Evolutionary conservation across 2,329 filamentous ascomycete genomes (phyloP).

Genomic region (Dothiorella sarmentorum): DNA sequence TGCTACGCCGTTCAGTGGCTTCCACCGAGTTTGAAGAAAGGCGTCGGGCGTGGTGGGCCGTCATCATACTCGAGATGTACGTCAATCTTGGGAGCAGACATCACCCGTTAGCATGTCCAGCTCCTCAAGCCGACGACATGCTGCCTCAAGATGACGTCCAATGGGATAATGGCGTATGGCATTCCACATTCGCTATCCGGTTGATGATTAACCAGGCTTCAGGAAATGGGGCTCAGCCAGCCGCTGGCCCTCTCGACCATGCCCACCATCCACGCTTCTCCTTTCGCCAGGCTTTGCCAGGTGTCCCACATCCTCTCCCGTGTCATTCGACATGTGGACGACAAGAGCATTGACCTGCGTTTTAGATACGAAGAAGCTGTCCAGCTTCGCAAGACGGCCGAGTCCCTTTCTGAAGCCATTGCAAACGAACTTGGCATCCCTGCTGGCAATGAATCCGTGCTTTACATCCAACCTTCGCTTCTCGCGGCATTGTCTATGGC

Average conservation of each 20-base stretch:
- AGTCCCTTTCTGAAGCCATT: neutral
- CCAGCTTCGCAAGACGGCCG: neutral
- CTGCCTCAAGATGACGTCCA: neutral
- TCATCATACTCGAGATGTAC: neutral
- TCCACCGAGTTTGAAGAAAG: neutral
- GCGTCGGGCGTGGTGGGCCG: neutral
- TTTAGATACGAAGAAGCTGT: neutral
- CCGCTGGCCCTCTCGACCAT: neutral
- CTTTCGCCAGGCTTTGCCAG: neutral
- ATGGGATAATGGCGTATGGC: neutral
- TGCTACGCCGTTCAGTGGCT: conserved; percentile 34
- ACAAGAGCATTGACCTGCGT: neutral
- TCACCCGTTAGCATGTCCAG: neutral
- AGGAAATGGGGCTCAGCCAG: neutral
- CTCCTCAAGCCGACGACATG: neutral
- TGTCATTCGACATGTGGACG: neutral
- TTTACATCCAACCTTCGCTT: too few species aligned
- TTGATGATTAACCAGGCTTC: too few species aligned
- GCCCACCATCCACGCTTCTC: neutral
- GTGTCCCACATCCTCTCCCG: neutral
- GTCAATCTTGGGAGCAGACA: neutral
- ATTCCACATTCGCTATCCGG: neutral
- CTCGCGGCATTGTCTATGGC: too few species aligned
- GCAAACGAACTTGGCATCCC: too few species aligned
- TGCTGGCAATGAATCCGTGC: too few species aligned